phyloP scores from a whole-genome alignment of 768 basidiomycete genomes.

The Suillus placidus region DNA sequence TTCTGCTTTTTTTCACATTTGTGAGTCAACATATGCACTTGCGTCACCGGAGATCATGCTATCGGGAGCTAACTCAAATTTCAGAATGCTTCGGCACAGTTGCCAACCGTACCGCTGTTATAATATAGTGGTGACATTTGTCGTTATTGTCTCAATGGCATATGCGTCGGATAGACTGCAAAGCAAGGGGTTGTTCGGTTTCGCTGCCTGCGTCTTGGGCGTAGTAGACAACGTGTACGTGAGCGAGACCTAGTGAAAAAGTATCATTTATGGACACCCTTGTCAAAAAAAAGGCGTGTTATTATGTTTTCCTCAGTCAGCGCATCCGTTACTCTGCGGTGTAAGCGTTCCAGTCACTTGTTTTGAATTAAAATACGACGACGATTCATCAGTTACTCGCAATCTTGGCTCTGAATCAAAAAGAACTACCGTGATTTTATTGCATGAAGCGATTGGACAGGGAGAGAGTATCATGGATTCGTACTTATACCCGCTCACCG shows the following conservation, averaged over 20 bases:
- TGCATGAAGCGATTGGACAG: constrained; percentile 74
- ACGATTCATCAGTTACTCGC: constrained; percentile 48
- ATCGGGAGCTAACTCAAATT: too few species aligned
- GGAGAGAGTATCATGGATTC: constrained; percentile 68
- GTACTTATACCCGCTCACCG: constrained; percentile 59
- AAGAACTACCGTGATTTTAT: constrained; percentile 65
- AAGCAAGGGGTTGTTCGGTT: constrained; percentile 44
- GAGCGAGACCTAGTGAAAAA: constrained; percentile 45
- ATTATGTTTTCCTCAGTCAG: constrained; percentile 49
- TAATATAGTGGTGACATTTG: constrained; percentile 57
- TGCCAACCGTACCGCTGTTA: constrained; percentile 77
- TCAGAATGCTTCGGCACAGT: too few species aligned
- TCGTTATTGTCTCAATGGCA: constrained; percentile 53
- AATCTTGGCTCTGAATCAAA: constrained; percentile 72
- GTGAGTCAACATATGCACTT: constrained; percentile 26
- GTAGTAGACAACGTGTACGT: constrained; percentile 50
- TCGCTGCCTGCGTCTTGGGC: constrained; percentile 21
- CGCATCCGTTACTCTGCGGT: constrained; percentile 73
- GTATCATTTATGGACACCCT: constrained; percentile 46
- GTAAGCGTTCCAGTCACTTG: constrained; percentile 43
- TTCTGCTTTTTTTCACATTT: constrained; percentile 69
- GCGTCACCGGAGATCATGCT: too few species aligned
- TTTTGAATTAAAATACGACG: not conserved
- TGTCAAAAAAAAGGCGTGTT: constrained; percentile 37
- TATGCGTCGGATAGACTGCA: constrained; percentile 63